Base-by-base conservation (phyloP, 306 rosid genomes). In the Fagus crenata region DNA sequence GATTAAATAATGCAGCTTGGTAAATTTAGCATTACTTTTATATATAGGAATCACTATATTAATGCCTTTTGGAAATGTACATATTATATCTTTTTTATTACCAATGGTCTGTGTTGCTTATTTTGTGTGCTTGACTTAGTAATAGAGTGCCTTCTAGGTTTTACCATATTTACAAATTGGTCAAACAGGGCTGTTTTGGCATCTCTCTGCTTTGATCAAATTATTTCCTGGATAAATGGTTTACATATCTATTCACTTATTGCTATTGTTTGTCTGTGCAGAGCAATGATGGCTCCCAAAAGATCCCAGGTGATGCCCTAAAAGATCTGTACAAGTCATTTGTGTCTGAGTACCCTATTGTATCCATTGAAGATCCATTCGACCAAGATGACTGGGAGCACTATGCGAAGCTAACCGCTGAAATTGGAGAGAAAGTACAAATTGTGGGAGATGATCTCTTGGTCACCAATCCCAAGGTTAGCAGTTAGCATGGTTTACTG, bases 371-470 rank as follows among this genome's bases (percentile, higher is more conserved):
- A 79, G 99, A 95, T 78, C 99, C 97, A 55, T 92, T 95, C 77
- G 99, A 95, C 87, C 99, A 95, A 89, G 97, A 95, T 86, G 99
- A 95, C 83, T 95, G 99, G 99, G 91, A 87, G 83, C 96, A 90
- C 92, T 95, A 95, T 43, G 42, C 96, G 12, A 95, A 95, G 89
- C 64, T 96, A 71, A 96, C 99, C 6, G 36, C 28, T 61, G 99
- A 92, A 86, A 71, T 88, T 18, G 99, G 99, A 79, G 76, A 83
- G 71, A 67, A 90, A 49, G 93, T 95, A 22, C 99, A 95, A 85
- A 92, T 92, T 83, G 97, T 95, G 55, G 99, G 99, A 77, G 99
- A 95, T 78, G 99, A 96, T 89, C 99, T 96, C 18, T 83, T 96
- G 87, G 99, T 96, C 81, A 96, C 99, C 86, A 96, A 96, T 81